Evolutionary conservation across 305 asterid species (phyloP), one percentile per base, ranked within the genome.

Genomic region (Fraxinus velutina): DNA sequence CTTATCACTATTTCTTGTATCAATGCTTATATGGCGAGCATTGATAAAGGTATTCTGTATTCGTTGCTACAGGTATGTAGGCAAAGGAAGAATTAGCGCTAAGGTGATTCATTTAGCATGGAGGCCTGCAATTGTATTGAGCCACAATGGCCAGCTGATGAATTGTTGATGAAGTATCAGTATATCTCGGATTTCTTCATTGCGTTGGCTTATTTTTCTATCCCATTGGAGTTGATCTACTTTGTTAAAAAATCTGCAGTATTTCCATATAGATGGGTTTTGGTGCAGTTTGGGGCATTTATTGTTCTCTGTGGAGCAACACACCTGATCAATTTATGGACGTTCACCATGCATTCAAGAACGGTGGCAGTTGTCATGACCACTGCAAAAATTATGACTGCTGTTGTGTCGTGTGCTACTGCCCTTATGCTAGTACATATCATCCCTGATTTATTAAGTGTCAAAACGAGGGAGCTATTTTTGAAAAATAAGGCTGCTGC

Each of bases 221-320:
- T 96, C 85, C 99, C 99, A 8, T 73, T 96, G 85, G 99, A 96
- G 89, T 83, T 96, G 84, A 92, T 96, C 73, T 96, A 94, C 92
- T 96, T 96, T 78, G 98, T 96, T 34, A 90, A 96, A 84, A 96
- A 92, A 89, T 96, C 99, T 47, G 97, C 98, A 0, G 98, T 94
- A 75, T 94, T 96, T 83, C 99, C 99, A 0, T 96, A 96, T 81
- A 88, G 93, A 90, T 96, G 99, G 99, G 99, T 96, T 83, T 97
- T 96, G 44, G 97, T 96, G 82, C 99, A 96, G 91, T 96, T 96
- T 75, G 99, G 99, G 84, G 99, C 99, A 32, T 96, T 96, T 81
- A 96, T 96, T 75, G 97, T 96, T 85, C 98, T 96, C 39, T 94
- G 99, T 84, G 99, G 99, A 32, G 98, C 98, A 5, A 96, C 99